Evolutionary conservation across 2,329 filamentous ascomycete genomes (phyloP).

Genomic region (Chalaropsis thielavioides): DNA sequence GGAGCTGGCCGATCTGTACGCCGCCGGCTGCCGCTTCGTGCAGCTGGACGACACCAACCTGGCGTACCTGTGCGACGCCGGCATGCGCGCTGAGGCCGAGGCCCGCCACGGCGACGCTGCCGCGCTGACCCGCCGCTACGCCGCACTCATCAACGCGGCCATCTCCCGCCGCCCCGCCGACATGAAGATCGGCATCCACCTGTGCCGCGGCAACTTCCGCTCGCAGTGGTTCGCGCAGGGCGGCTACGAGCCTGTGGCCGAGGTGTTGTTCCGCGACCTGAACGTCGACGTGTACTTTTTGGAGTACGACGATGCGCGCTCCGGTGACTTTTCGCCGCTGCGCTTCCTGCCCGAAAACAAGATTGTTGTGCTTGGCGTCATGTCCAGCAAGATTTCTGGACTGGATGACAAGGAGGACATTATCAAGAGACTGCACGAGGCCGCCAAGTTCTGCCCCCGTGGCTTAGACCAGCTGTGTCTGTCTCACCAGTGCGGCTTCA

Average conservation of each 20-base stretch:
- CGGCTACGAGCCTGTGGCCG: conserved; percentile 48
- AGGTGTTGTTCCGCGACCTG: conserved; percentile 44
- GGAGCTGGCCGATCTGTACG: conserved; percentile 40
- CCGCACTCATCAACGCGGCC: conserved; percentile 60
- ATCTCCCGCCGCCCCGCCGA: conserved; percentile 46
- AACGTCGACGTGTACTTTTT: conserved; percentile 49
- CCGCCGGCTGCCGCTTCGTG: conserved; percentile 40
- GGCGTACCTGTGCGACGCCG: conserved; percentile 24
- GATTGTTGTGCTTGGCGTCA: conserved; percentile 46
- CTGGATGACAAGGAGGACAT: conserved; percentile 42
- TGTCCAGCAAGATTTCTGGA: conserved; percentile 45
- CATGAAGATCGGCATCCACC: conserved; percentile 57
- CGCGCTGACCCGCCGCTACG: conserved; percentile 52
- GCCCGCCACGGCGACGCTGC: conserved; percentile 15
- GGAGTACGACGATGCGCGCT: conserved; percentile 44
- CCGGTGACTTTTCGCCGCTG: conserved; percentile 48
- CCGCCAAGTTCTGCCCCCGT: conserved; percentile 50
- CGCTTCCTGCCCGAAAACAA: conserved; percentile 43
- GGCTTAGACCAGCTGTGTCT: conserved; percentile 51
- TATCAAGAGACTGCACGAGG: conserved; percentile 38
- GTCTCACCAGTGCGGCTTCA: conserved; percentile 54
- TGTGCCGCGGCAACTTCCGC: conserved; percentile 45
- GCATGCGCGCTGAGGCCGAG: conserved; percentile 16
- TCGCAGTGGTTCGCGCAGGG: conserved; percentile 50
- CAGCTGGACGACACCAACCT: conserved; percentile 52